Conservation (phyloP, 202 grass and related monocot species). For the Carex sylvatica region DNA sequence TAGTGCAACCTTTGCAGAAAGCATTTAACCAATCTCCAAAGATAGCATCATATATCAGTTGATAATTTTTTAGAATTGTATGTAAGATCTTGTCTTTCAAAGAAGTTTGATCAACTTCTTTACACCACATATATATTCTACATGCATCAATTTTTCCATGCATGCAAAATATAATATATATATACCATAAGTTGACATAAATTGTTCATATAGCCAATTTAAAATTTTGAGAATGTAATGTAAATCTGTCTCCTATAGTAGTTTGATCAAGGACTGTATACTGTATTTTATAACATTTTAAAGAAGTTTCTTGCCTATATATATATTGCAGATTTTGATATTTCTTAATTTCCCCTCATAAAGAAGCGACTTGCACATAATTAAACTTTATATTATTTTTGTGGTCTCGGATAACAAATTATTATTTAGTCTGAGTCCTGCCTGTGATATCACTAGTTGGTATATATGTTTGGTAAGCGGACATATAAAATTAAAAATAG, state of each 20-base stretch:
- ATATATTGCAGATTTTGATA: neutral
- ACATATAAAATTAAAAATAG: neutral
- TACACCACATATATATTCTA: neutral
- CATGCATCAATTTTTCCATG: neutral
- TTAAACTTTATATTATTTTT: neutral
- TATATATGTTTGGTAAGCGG: neutral
- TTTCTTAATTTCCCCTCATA: neutral
- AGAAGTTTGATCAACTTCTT: too few species aligned
- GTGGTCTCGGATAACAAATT: neutral
- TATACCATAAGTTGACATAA: neutral
- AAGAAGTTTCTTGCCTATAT: neutral
- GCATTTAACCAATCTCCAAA: neutral
- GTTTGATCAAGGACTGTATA: neutral
- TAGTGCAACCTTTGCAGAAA: slow-evolving; percentile 3
- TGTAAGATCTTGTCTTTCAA: neutral
- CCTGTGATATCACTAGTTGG: slow-evolving; percentile 1
- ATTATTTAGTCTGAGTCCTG: too few species aligned
- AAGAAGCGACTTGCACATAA: neutral
- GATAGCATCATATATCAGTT: neutral
- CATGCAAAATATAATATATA: neutral
- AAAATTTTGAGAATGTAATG: neutral
- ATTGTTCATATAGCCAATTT: neutral
- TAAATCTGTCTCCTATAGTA: neutral
- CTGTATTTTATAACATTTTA: too few species aligned
- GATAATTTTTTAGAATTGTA: neutral